Evolutionary conservation across 1,284 basidiomycete genomes (phyloP).

Genomic region (Pyrrhoderma noxium): DNA sequence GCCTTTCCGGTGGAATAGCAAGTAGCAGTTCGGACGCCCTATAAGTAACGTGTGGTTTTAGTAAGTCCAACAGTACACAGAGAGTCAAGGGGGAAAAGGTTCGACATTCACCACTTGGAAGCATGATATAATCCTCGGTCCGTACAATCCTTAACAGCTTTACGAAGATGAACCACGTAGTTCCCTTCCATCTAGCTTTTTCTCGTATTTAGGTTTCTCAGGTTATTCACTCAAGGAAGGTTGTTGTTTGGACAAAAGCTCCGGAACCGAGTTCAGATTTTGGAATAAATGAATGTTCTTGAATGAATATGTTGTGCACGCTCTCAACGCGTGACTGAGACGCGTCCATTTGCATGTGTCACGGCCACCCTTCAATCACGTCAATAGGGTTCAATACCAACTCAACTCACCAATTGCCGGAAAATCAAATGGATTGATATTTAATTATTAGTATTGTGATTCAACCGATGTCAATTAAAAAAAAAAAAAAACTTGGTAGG

Average conservation of each 20-base stretch:
- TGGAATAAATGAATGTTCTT: no score
- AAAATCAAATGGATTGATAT: no score
- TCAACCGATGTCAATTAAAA: no score
- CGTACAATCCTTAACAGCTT: slow-evolving; percentile 35
- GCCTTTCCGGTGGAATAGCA: slow-evolving; percentile 43
- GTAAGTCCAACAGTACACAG: neutral
- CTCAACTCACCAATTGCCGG: no score
- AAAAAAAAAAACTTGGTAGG: no score
- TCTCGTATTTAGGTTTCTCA: no score
- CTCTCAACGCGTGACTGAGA: slow-evolving; percentile 3
- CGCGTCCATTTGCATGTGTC: neutral
- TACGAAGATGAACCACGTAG: slow-evolving; percentile 18
- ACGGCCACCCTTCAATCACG: neutral
- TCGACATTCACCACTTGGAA: slow-evolving; percentile 70
- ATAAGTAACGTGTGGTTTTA: neutral
- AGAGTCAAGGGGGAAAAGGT: neutral
- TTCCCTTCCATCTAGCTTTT: slow-evolving; percentile 12
- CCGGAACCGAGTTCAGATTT: no score
- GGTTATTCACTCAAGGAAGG: neutral
- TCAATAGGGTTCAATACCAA: neutral
- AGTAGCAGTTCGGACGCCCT: slow-evolving; percentile 73
- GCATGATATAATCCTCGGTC: slow-evolving; percentile 52
- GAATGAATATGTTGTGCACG: no score
- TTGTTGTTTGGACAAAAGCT: no score
- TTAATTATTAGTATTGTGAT: no score